A percentile compares a stretch with the other conserved stretches of the same genome.
Evolutionary conservation across 345 rosid species (phyloP).

Genomic region (Citrus medica): DNA sequence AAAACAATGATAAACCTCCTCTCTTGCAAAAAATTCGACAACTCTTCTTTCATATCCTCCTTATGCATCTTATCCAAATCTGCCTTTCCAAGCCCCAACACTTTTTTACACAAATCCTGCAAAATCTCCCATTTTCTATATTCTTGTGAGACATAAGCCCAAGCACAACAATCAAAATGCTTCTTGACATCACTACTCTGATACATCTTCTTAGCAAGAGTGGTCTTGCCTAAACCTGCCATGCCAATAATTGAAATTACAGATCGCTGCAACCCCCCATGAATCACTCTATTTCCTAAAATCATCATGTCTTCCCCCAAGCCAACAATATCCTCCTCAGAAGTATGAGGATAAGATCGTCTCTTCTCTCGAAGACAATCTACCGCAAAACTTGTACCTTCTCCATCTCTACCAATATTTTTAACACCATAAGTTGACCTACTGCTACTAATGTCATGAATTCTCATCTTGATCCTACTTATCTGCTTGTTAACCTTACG

Average conservation of each 20-base stretch:
- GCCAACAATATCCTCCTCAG: constrained; percentile 23
- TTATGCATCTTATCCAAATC: constrained; percentile 15
- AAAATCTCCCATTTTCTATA: constrained; percentile 14
- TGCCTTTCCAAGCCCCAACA: not conserved
- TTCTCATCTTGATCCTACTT: constrained; percentile 11
- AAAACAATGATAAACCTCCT: constrained; percentile 15
- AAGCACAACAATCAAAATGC: constrained; percentile 8
- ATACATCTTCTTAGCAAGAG: constrained; percentile 18
- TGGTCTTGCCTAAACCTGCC: constrained; percentile 18
- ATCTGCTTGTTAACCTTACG: constrained; percentile 11
- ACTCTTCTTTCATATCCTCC: constrained; percentile 18
- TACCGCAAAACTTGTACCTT: not conserved
- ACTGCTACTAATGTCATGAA: constrained; percentile 10
- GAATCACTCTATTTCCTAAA: constrained; percentile 4
- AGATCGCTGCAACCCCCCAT: constrained; percentile 4
- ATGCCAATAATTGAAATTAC: constrained; percentile 21
- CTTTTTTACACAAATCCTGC: constrained; percentile 15
- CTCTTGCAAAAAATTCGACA: constrained; percentile 8
- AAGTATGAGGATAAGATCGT: constrained; percentile 15
- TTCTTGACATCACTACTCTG: constrained; percentile 12
- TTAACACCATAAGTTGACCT: constrained; percentile 17
- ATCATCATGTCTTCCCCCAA: constrained; percentile 1
- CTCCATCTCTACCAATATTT: constrained; percentile 8
- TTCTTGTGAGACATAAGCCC: constrained; percentile 18
- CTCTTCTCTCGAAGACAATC: constrained; percentile 8